Evolutionary conservation across 352 stramenopile genomes (phyloP).

Genomic region (Globisporangium echinulatum): DNA sequence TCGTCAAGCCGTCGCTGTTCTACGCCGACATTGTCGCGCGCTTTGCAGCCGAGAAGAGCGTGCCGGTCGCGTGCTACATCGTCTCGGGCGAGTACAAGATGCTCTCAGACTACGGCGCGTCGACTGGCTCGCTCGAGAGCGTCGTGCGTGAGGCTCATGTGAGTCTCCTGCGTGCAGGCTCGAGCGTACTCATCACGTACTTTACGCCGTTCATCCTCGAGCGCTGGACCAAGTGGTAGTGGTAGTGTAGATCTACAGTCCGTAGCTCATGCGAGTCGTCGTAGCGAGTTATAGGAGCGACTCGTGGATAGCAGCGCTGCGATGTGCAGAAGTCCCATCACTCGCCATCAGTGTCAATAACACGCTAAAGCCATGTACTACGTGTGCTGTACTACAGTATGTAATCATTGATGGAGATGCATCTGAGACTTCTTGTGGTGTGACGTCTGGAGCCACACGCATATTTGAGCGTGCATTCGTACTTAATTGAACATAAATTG

Average conservation of each 20-base stretch:
- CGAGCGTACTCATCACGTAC: conserved; percentile 98
- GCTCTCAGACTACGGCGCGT: conserved; percentile 92
- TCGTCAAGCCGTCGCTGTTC: conserved; percentile 98
- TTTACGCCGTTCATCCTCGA: conserved; percentile 90
- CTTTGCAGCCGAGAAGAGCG: conserved; percentile 87
- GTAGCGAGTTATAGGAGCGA: no score
- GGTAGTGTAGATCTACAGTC: no score
- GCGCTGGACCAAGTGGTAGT: conserved; percentile 68
- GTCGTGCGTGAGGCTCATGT: conserved; percentile 84
- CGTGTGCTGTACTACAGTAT: no score
- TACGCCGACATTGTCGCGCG: conserved; percentile 97
- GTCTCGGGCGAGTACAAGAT: conserved; percentile 99
- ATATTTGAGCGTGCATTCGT: no score
- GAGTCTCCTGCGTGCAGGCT: conserved; percentile 86
- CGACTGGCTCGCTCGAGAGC: conserved; percentile 71
- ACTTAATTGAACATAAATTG: neutral
- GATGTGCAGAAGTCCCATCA: no score
- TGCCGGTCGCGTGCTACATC: conserved; percentile 98
- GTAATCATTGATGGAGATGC: no score
- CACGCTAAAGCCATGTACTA: no score
- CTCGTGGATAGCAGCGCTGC: no score
- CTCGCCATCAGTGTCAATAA: no score
- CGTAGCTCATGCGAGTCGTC: no score
- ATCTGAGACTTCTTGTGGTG: no score
- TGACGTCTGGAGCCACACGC: no score